Percentiles rank a stretch among this genome's conserved stretches.
These are phyloP conservation scores for Colletotrichum sp. DNA, from an alignment of 2,329 filamentous ascomycete genomes.

Conservation along the genomic window DNA sequence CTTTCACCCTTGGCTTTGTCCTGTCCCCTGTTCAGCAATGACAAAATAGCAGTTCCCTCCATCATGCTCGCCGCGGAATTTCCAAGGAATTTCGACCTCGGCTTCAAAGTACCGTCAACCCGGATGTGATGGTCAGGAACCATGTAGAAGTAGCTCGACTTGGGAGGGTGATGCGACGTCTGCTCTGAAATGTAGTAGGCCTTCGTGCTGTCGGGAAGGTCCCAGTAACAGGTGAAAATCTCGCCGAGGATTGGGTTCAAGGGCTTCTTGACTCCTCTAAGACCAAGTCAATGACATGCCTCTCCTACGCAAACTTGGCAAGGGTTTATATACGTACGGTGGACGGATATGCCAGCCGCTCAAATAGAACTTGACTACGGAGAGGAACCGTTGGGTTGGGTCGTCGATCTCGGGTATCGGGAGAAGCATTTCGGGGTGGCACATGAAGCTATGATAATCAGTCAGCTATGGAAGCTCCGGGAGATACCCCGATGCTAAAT, in stretches of 20 bases:
- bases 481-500: not conserved
- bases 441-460: conserved; percentile 82
- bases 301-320: not conserved
- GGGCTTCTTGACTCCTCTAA: conserved; percentile 97
- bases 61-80: conserved; percentile 98
- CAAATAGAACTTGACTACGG: conserved; percentile 97
- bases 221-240: conserved; percentile 95
- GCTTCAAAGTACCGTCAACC: conserved; percentile 95
- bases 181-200: conserved; percentile 98
- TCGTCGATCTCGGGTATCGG: conserved; percentile 88
- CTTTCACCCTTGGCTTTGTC: conserved; percentile 73
- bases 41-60: conserved; percentile 92
- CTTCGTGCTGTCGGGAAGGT: conserved; percentile 80
- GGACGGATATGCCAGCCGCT: conserved; percentile 99
- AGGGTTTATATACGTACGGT: conserved; percentile 65
- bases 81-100: conserved; percentile 91
- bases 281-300: not conserved
- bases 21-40: conserved; percentile 78
- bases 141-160: conserved; percentile 99
- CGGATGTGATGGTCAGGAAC: conserved; percentile 91
- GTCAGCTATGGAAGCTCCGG: conserved; percentile 2
- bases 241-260: conserved; percentile 96
- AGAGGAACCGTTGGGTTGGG: conserved; percentile 86
- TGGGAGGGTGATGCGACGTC: conserved; percentile 96
- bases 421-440: conserved; percentile 93